Percentiles rank a stretch among this genome's conserved stretches.
Conservation (phyloP, 805 yeast species). For the Ogataea trehaloabstinens region DNA sequence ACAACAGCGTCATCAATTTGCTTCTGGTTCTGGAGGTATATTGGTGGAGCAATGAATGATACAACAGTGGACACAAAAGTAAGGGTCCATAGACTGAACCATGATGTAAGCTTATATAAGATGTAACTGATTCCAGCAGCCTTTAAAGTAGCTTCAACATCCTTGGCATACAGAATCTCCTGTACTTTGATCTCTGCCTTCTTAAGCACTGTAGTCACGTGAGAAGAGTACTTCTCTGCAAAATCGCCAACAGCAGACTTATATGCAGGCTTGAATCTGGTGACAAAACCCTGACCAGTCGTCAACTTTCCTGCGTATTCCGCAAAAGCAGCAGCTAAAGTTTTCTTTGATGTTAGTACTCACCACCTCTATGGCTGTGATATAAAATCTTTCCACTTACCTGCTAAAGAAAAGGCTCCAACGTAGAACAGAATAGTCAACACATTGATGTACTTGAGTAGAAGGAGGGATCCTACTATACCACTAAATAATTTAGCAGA, state of each 20-base stretch:
- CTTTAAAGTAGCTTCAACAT: constrained; percentile 69
- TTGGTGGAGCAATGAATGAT: constrained; percentile 72
- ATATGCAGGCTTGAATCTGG: constrained; percentile 67
- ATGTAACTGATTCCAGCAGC: constrained; percentile 67
- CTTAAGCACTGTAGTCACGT: constrained; percentile 41
- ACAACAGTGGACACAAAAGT: constrained; percentile 53
- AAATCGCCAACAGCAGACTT: constrained; percentile 30
- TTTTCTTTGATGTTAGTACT: constrained; percentile 7
- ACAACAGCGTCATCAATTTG: constrained; percentile 69
- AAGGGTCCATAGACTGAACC: constrained; percentile 71
- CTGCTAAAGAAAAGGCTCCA: constrained; percentile 51
- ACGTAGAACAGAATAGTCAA: constrained; percentile 59
- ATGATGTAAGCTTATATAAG: constrained; percentile 68
- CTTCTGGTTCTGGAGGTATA: constrained; percentile 71
- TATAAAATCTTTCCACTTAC: too few relatives aligned
- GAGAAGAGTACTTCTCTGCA: constrained; percentile 30
- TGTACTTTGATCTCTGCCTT: constrained; percentile 52
- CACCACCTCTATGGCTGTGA: too few relatives aligned
- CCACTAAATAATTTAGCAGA: constrained; percentile 77
- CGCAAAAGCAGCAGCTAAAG: constrained; percentile 57
- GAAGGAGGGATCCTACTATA: constrained; percentile 50
- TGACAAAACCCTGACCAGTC: constrained; percentile 78
- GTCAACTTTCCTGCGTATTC: constrained; percentile 74
- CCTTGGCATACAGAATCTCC: constrained; percentile 62
- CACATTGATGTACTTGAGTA: constrained; percentile 63